Evolutionary conservation across 108 stramenopile genomes (phyloP).

Genomic region (Skeletonema marinoi): DNA sequence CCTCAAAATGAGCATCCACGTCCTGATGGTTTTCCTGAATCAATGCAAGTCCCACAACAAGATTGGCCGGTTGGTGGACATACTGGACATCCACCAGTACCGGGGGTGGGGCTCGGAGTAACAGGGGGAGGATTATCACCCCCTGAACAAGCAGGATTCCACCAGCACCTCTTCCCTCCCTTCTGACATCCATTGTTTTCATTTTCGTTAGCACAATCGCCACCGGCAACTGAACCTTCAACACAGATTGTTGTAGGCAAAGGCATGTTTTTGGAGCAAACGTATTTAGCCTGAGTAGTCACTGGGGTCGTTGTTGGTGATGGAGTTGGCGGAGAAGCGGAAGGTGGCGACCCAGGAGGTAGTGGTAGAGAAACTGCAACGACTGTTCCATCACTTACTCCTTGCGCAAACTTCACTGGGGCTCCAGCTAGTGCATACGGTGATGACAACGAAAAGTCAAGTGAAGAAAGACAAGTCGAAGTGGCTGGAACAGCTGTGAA

Average conservation of each 20-base stretch:
- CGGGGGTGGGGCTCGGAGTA: not conserved
- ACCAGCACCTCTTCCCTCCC: not conserved
- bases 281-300: not conserved
- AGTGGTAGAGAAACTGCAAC: not conserved
- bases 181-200: not conserved
- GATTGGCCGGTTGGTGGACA: not conserved
- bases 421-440: not conserved
- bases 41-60: not conserved
- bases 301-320: not conserved
- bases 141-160: not conserved
- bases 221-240: not conserved
- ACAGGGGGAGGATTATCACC: not conserved
- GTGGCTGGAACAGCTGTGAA: not conserved
- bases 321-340: not conserved
- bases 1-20: not conserved
- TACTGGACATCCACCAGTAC: not conserved
- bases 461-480: not conserved
- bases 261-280: not conserved
- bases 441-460: not conserved
- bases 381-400: not conserved
- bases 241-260: not conserved
- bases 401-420: not conserved
- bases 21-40: not conserved
- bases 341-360: not conserved
- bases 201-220: not conserved